Base-by-base conservation (phyloP, 306 rosid species). In the Abrus pulchellus region DNA sequence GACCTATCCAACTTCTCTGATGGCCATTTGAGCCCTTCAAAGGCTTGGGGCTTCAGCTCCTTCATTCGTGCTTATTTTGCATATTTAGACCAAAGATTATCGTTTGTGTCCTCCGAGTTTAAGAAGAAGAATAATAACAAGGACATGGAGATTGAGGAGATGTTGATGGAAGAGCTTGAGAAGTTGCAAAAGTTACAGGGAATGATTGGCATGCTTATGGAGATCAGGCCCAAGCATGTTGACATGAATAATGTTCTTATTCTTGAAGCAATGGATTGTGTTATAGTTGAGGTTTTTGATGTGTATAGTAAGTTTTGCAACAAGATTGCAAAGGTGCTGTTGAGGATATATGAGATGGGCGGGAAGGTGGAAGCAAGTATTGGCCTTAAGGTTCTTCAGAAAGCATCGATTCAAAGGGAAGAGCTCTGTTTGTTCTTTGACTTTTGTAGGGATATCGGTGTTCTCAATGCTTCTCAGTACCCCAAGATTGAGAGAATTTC, bases 191-290 rank as follows among this genome's bases (percentile, higher is more conserved):
- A 72, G 30, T 62, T 87, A 85, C 97, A 94, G 12, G 74, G 73
- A 0, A 11, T 93, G 86, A 76, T 91, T 27, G 94, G 91, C 32
- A 68, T 87, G 76, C 87, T 93, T 50, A 53, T 94, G 7, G 83
- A 90, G 52, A 80, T 94, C 29, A 88, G 69, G 33, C 97, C 98
- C 0, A 9, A 13, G 10, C 38, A 72, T 3, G 49, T 55, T 36
- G 43, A 68, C 6, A 76, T 78, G 80, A 72, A 71, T 29, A 80
- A 9, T 27, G 68, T 77, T 4, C 74, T 92, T 0, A 60, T 94
- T 14, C 82, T 89, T 12, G 99, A 94, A 41, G 99, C 99, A 0
- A 94, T 94, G 99, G 94, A 87, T 43, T 90, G 94, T 62, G 76
- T 93, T 3, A 45, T 91, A 5, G 85, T 87, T 0, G 99, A 94